Conservation (phyloP, 1,284 basidiomycete genomes). For the Heterobasidion irregulare region DNA sequence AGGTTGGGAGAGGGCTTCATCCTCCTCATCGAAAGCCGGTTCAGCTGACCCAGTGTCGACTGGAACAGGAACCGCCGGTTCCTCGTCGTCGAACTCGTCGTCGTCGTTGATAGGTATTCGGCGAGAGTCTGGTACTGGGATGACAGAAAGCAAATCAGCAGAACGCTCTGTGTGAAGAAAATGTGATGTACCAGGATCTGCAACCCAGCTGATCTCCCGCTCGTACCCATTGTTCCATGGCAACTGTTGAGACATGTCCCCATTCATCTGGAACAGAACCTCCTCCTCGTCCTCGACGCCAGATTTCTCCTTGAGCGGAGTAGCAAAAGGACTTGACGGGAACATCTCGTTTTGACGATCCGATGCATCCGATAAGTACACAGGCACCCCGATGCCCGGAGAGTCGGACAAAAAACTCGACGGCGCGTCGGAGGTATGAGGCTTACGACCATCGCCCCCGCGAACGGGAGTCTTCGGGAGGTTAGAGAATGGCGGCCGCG, state of each 20-base stretch:
- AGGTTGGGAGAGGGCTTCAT: conserved; percentile 33
- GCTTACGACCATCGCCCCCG: conserved; percentile 24
- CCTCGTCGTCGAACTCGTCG: conserved; percentile 33
- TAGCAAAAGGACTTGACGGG: conserved; percentile 65
- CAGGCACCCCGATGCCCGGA: conserved; percentile 33
- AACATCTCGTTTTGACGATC: conserved; percentile 48
- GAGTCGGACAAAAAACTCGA: conserved; percentile 38
- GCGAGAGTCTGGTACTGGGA: conserved; percentile 37
- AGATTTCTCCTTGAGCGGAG: conserved; percentile 52
- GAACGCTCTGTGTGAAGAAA: background rate
- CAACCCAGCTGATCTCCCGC: conserved; percentile 70
- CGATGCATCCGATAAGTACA: conserved; percentile 38
- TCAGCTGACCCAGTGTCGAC: conserved; percentile 23
- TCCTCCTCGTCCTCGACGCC: conserved; percentile 54
- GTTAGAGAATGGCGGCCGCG: conserved; percentile 23
- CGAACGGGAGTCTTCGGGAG: conserved; percentile 27
- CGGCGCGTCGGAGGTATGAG: conserved; percentile 43
- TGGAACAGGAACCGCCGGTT: background rate
- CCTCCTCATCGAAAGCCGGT: conserved; percentile 12
- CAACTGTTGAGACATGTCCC: conserved; percentile 25
- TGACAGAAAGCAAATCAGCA: background rate
- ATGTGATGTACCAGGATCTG: conserved; percentile 48
- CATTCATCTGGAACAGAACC: conserved; percentile 32
- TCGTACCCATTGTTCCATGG: conserved; percentile 30
- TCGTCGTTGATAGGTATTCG: conserved; percentile 48